Evolutionary conservation across 148 eudicot species (phyloP), one percentile per base, ranked within the genome.

Genomic region (Suaeda aralocaspica): DNA sequence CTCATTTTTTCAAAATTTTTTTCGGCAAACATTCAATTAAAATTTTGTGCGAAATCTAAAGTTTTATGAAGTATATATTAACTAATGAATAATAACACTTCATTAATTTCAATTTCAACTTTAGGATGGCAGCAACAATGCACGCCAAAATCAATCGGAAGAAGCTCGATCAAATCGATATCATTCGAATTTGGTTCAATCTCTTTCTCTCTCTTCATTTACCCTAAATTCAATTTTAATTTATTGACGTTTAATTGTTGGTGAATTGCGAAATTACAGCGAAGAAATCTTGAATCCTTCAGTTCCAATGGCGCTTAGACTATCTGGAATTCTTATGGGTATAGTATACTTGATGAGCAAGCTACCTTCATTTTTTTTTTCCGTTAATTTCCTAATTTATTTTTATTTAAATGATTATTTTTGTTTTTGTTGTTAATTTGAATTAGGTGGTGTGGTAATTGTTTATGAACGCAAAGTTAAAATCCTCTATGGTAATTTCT

Each of bases 271-370:
- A 30, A 63, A 58, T 60, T 67, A 39, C 89, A 95, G 99, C 59
- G 96, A 95, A 69, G 91, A 95, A 76, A 91, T 95, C 60, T 70
- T 95, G 52, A 91, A 95, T 69, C 97, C 99, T 5, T 76, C 89
- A 8, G 96, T 95, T 39, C 97, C 99, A 28, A 89, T 95, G 99
- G 99, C 97, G 30, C 84, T 95, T 39, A 82, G 99, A 65, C 83
- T 95, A 36, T 91, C 99, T 21, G 91, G 97, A 69, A 95, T 95
- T 73, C 87, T 95, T 64, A 95, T 95, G 99, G 99, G 99, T 91
- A 84, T 52, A 57, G 2, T 55, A 44, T 18, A 31, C 24, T 14
- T 41, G n/a, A 31, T 19, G 30, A n/a, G 3, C 7, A 4, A 62
- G 33, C 34, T 52, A 62, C 48, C 26, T 9, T 25, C 41, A 61